Evolutionary conservation across 352 stramenopile species (phyloP), one percentile per base, ranked within the genome.

Genomic region (Phytophthora syringae): DNA sequence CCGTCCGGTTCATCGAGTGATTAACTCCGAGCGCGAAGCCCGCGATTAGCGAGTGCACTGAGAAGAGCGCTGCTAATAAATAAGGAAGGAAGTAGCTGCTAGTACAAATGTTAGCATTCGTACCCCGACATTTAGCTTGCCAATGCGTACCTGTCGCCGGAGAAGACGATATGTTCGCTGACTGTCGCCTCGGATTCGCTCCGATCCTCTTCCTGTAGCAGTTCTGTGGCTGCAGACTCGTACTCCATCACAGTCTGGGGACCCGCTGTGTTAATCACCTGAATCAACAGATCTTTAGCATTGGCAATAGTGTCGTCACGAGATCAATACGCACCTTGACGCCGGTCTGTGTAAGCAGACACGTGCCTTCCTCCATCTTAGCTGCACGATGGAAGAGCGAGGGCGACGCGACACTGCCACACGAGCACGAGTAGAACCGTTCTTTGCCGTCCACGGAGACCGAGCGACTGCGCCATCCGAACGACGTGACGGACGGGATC

Each of bases 151-250:
- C 58, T 81, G 11, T 87, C 72, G 15, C 80, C 78, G 0, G 78
- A 88, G 71, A 87, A 89, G 10, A 86, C 79, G 20, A 89, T 66
- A 51, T 87, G 80, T 37, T 90, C 76, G 22, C 81, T 90, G 18
- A 90, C 67, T 1, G 74, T 80, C 0, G 69, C 45, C 7, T 84
- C 72, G 13, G 75, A 52, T 1, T 76, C 64, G 18, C 66, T 45
- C 2, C 43, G 50, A n/a, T 25, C 22, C 7, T 74, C 63, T 5
- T 67, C 47, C 22, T 77, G 48, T 34, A 77, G 64, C 44, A 77
- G 30, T 7, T n/a, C 53, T 2, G 57, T 59, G 3, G 56, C 54
- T 22, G 48, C 70, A 0, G 70, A 51, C 32, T 77, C 70, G 24
- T 68, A 71, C 36, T 77, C 70, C 27, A 61, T 55, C 25, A 69